A percentile compares a stretch with the other conserved stretches of the same genome.
These are phyloP conservation scores for Termitomyces sp. DNA, from an alignment of 768 basidiomycete genomes.

Conservation along the genomic window DNA sequence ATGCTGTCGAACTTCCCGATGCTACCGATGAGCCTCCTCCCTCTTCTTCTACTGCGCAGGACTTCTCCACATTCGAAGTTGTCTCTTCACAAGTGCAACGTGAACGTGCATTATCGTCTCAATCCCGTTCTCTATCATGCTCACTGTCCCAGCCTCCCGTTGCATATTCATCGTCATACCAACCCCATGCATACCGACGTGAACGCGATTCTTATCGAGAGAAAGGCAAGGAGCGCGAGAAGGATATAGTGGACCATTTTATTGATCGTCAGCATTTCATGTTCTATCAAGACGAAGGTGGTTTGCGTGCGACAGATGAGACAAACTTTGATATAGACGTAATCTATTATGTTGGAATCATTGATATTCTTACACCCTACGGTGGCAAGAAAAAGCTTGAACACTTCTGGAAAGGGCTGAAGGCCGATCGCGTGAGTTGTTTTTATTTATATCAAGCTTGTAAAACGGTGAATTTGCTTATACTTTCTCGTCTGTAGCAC, in stretches of 20 bases:
- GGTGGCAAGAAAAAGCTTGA: constrained; percentile 71
- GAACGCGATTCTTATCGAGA: constrained; percentile 24
- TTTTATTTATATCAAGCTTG: neutral
- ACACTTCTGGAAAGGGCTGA: constrained; percentile 88
- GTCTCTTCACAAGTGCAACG: neutral
- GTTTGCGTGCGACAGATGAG: constrained; percentile 86
- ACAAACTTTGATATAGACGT: constrained; percentile 64
- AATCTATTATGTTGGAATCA: constrained; percentile 93
- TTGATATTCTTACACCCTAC: constrained; percentile 96
- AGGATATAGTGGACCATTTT: constrained; percentile 40
- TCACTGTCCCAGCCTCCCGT: neutral
- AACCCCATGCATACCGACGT: neutral
- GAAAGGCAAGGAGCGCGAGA: constrained; percentile 34
- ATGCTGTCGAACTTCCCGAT: constrained; percentile 17
- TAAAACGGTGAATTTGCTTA: constrained; percentile 3
- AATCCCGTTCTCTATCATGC: neutral
- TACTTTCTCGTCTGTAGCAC: constrained; percentile 44
- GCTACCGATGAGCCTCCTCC: constrained; percentile 11
- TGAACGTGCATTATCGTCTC: neutral
- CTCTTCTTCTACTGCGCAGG: neutral
- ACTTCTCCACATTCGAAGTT: neutral
- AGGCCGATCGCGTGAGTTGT: constrained; percentile 79
- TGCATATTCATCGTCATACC: neutral
- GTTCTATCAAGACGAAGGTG: constrained; percentile 97
- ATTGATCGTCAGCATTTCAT: constrained; percentile 71